Evolutionary conservation across 2,329 filamentous ascomycete species (phyloP).

Genomic region (Colletotrichum acutatum): DNA sequence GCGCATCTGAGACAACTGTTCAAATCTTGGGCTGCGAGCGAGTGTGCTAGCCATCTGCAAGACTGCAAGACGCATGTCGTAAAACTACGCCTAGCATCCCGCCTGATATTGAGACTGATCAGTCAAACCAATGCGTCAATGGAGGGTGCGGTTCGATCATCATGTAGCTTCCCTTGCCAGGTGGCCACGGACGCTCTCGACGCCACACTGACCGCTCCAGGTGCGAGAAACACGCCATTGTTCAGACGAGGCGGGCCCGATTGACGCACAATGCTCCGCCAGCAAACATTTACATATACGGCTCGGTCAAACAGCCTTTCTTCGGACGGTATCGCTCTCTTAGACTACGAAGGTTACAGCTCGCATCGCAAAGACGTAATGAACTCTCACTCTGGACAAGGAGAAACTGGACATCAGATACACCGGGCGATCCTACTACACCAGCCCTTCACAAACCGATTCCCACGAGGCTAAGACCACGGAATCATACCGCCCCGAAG

Average conservation of each 20-base stretch:
- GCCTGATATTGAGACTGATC: background rate
- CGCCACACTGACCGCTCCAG: background rate
- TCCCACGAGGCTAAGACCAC: background rate
- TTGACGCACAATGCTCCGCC: conserved; percentile 16
- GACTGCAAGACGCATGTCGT: conserved; percentile 10
- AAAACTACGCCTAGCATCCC: background rate
- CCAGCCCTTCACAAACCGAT: background rate
- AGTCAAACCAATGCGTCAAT: background rate
- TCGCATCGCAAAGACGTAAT: background rate
- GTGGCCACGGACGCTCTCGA: conserved; percentile 11
- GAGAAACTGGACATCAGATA: conserved; percentile 4
- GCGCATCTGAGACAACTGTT: conserved; percentile 1
- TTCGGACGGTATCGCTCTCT: background rate
- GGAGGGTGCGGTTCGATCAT: background rate
- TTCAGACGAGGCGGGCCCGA: conserved; percentile 14
- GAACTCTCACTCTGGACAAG: conserved; percentile 10
- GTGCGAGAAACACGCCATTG: conserved; percentile 19
- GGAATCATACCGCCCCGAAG: background rate
- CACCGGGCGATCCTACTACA: background rate
- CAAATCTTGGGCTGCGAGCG: conserved; percentile 2
- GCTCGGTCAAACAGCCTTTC: conserved; percentile 14
- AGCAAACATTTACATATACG: conserved; percentile 17
- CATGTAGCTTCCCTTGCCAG: background rate
- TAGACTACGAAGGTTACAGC: conserved; percentile 1
- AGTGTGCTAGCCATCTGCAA: conserved; percentile 10